Evolutionary conservation across 257 asterid genomes (phyloP).

Genomic region (Verbena officinalis): DNA sequence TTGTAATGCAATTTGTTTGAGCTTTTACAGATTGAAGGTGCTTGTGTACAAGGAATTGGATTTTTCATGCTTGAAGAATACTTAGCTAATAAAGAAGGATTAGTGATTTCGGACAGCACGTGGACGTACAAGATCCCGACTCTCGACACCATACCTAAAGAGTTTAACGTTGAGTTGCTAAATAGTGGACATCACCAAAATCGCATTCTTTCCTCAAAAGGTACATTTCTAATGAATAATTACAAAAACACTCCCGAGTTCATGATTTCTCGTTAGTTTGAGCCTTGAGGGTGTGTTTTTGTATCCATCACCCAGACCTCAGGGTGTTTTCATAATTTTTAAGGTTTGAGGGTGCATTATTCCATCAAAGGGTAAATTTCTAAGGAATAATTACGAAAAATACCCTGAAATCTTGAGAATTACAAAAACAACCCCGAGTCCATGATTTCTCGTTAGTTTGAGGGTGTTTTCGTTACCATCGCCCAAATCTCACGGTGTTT

Average conservation of each 20-base stretch:
- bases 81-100: constrained; percentile 54
- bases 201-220: constrained; percentile 80
- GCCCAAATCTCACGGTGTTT: too few species aligned
- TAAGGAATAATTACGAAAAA: too few species aligned
- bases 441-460: too few species aligned
- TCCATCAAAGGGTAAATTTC: constrained; percentile 69
- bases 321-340: too few species aligned
- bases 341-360: too few species aligned
- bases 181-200: constrained; percentile 66
- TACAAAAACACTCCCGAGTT: too few species aligned
- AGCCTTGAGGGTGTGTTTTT: too few species aligned
- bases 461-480: too few species aligned
- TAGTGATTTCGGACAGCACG: constrained; percentile 55
- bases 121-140: constrained; percentile 90
- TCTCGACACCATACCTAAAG: constrained; percentile 66
- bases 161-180: constrained; percentile 63
- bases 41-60: constrained; percentile 86
- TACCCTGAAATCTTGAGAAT: neutral
- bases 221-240: constrained; percentile 31
- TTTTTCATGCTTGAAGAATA: constrained; percentile 88
- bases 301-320: too few species aligned
- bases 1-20: too few species aligned
- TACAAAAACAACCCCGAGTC: too few species aligned
- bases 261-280: too few species aligned
- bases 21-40: constrained; percentile 70